Conservation (phyloP, 106 monocot species). For the Dioscorea zingiberensis region DNA sequence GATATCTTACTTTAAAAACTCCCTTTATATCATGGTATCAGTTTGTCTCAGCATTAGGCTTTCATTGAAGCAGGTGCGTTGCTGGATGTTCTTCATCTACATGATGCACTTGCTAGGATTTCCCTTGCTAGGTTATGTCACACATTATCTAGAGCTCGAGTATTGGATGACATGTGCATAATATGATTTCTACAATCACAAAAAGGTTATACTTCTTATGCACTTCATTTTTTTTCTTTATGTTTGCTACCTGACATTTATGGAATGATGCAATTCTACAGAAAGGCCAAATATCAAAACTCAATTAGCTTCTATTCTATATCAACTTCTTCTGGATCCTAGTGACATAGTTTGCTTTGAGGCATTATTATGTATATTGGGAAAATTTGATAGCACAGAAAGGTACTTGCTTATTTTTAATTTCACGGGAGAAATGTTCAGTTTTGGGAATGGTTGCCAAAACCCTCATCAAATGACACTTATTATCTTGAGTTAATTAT, state of each 20-base stretch:
- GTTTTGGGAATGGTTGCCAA: not conserved
- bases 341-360: slow-evolving; percentile 99
- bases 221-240: not conserved
- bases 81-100: slow-evolving; percentile 95
- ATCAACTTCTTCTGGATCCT: slow-evolving; percentile 97
- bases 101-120: slow-evolving; percentile 97
- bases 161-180: slow-evolving; percentile 64
- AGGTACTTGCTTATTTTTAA: slow-evolving; percentile 37
- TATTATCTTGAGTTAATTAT: too few relatives aligned
- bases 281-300: slow-evolving; percentile 91
- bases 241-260: too few relatives aligned
- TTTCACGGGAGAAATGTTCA: too few relatives aligned
- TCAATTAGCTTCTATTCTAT: slow-evolving; percentile 78
- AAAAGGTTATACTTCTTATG: too few relatives aligned
- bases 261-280: too few relatives aligned
- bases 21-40: too few relatives aligned
- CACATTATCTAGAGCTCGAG: too few relatives aligned
- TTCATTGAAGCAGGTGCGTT: slow-evolving; percentile 76
- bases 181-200: too few relatives aligned
- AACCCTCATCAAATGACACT: too few relatives aligned
- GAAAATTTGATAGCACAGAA: slow-evolving; percentile 87
- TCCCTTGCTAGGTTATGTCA: slow-evolving; percentile 92
- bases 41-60: slow-evolving; percentile 7
- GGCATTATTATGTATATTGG: too few relatives aligned
- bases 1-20: too few relatives aligned